These are phyloP conservation scores for Cercospora zeina DNA, from an alignment of 2,329 filamentous ascomycete species.

Conservation along the genomic window DNA sequence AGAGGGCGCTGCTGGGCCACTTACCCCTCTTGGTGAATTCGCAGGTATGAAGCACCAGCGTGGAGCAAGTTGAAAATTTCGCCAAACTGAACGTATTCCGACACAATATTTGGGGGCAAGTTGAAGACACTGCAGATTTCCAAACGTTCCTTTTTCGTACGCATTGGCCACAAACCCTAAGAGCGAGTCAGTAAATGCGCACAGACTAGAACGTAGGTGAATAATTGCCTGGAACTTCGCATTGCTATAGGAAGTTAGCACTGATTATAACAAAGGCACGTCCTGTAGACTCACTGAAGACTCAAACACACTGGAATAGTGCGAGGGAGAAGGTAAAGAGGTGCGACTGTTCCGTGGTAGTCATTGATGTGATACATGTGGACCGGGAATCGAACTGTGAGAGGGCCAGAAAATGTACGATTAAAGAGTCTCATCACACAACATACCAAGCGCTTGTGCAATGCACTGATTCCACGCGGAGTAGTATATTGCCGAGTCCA, in stretches of 20 bases:
- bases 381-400: constrained; percentile 35
- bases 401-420: not conserved
- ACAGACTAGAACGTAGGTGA: not conserved
- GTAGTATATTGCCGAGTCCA: constrained; percentile 66
- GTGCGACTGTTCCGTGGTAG: constrained; percentile 62
- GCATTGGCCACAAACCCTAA: constrained; percentile 63
- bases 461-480: constrained; percentile 70
- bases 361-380: constrained; percentile 66
- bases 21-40: constrained; percentile 61
- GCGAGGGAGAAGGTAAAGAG: constrained; percentile 62
- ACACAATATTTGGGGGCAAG: constrained; percentile 56
- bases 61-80: constrained; percentile 68
- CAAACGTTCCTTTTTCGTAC: constrained; percentile 58
- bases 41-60: constrained; percentile 62
- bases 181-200: not conserved
- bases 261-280: not conserved
- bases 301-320: constrained; percentile 62
- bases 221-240: constrained; percentile 60
- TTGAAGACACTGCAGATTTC: constrained; percentile 66
- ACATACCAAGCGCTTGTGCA: constrained; percentile 55
- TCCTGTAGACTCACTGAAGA: constrained; percentile 47
- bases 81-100: constrained; percentile 64
- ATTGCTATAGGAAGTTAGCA: constrained; percentile 44
- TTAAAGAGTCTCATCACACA: not conserved
- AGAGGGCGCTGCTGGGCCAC: not conserved